These are phyloP conservation scores for Neurospora tetraspora DNA, from an alignment of 495 filamentous ascomycete genomes.

Conservation along the genomic window DNA sequence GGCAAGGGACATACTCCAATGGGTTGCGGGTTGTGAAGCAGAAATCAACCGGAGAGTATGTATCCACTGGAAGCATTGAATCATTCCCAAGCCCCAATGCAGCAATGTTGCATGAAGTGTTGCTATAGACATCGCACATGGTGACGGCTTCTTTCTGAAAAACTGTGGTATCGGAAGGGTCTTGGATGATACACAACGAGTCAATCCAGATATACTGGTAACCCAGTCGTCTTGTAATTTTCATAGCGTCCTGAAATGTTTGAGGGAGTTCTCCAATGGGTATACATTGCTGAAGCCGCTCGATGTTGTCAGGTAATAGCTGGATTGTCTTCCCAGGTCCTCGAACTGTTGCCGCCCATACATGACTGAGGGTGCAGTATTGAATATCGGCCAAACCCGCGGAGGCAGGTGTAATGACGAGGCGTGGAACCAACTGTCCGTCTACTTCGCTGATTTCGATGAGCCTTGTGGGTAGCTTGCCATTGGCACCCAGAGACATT, in stretches of 20 bases:
- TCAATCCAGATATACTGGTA: neutral
- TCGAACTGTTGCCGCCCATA: neutral
- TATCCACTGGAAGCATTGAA: neutral
- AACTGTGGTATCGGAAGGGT: neutral
- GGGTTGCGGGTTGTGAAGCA: neutral
- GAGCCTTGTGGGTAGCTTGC: neutral
- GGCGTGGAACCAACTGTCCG: neutral
- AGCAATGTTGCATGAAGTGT: neutral
- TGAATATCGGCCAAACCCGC: neutral
- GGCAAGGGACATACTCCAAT: neutral
- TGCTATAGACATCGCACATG: neutral
- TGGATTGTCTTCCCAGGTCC: neutral
- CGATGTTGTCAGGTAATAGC: neutral
- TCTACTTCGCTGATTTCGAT: neutral
- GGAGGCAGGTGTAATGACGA: neutral
- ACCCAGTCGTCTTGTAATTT: neutral
- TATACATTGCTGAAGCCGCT: neutral
- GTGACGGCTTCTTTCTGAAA: neutral
- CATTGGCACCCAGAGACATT: neutral
- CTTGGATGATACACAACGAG: neutral
- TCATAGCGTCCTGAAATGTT: neutral
- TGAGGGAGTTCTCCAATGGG: neutral
- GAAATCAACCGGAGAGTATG: neutral
- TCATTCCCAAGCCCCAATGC: neutral
- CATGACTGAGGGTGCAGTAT: neutral